phyloP scores from a whole-genome alignment of 2,329 filamentous ascomycete genomes.

The Rutstroemia sp. region DNA sequence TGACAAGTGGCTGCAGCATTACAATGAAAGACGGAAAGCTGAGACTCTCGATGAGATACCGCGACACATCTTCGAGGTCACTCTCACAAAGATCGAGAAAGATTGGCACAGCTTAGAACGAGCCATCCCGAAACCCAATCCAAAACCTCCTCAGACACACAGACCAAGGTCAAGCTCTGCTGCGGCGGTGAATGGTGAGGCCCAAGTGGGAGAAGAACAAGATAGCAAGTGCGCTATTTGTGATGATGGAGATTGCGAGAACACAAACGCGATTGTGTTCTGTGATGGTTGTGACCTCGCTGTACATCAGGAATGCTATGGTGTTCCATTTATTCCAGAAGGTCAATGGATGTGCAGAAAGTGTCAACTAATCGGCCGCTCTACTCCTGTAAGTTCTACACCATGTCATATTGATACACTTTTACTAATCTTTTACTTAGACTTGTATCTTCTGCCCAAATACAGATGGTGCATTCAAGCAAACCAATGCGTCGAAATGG shows the following conservation, averaged over 20 bases:
- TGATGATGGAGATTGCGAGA: slow-evolving; percentile 98
- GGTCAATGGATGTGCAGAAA: slow-evolving; percentile 97
- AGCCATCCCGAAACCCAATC: slow-evolving; percentile 92
- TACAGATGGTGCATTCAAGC: slow-evolving; percentile 95
- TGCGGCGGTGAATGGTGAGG: slow-evolving; percentile 90
- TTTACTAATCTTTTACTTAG: slow-evolving; percentile 32
- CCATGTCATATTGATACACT: neutral
- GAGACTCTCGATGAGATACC: slow-evolving; percentile 77
- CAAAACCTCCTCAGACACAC: slow-evolving; percentile 91
- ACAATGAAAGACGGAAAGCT: slow-evolving; percentile 70
- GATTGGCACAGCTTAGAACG: slow-evolving; percentile 97
- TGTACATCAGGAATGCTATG: slow-evolving; percentile 98
- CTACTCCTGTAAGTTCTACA: slow-evolving; percentile 62
- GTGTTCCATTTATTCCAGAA: slow-evolving; percentile 96
- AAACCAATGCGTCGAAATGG: slow-evolving; percentile 95
- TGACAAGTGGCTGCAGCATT: slow-evolving; percentile 84
- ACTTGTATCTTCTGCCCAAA: slow-evolving; percentile 99
- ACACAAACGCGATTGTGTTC: slow-evolving; percentile 98
- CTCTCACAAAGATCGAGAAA: slow-evolving; percentile 97
- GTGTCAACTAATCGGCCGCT: slow-evolving; percentile 89
- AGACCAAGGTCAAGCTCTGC: slow-evolving; percentile 88
- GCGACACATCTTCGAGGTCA: slow-evolving; percentile 92
- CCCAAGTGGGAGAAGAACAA: slow-evolving; percentile 80
- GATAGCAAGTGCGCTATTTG: slow-evolving; percentile 97
- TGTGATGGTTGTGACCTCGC: slow-evolving; percentile 97